phyloP scores from a whole-genome alignment of 2,329 filamentous ascomycete genomes.

The Cercospora zeina region DNA sequence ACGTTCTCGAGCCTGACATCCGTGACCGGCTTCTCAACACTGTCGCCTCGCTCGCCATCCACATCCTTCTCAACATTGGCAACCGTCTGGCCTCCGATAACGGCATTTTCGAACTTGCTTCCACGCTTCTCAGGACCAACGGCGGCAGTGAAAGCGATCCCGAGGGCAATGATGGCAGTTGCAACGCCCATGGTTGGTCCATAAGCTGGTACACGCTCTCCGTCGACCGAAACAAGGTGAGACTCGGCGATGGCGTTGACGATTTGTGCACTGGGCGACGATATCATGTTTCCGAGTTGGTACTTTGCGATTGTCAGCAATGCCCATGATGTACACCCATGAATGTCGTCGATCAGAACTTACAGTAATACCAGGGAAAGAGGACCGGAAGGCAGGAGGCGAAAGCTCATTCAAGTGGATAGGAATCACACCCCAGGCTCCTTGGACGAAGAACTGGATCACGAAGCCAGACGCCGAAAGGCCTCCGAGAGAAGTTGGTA shows the following conservation, averaged over 20 bases:
- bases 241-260: constrained; percentile 72
- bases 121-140: constrained; percentile 75
- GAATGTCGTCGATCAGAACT: constrained; percentile 4
- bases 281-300: constrained; percentile 74
- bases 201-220: constrained; percentile 65
- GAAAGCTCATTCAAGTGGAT: constrained; percentile 75
- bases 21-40: constrained; percentile 12
- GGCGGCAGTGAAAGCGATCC: constrained; percentile 67
- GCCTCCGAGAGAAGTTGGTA: constrained; percentile 59
- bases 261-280: constrained; percentile 71
- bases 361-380: constrained; percentile 59
- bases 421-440: constrained; percentile 66
- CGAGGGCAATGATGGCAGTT: constrained; percentile 72
- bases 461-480: constrained; percentile 68
- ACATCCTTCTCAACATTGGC: constrained; percentile 21
- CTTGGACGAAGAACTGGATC: constrained; percentile 68
- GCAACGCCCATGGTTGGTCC: constrained; percentile 74
- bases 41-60: constrained; percentile 24
- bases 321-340: constrained; percentile 42
- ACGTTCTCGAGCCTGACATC: constrained; percentile 22
- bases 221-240: constrained; percentile 57
- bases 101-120: constrained; percentile 65
- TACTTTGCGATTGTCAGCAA: constrained; percentile 49
- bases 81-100: constrained; percentile 30
- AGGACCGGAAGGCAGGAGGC: constrained; percentile 68